phyloP scores from a whole-genome alignment of 2,329 filamentous ascomycete genomes.

The Malbranchea zuffiana region DNA sequence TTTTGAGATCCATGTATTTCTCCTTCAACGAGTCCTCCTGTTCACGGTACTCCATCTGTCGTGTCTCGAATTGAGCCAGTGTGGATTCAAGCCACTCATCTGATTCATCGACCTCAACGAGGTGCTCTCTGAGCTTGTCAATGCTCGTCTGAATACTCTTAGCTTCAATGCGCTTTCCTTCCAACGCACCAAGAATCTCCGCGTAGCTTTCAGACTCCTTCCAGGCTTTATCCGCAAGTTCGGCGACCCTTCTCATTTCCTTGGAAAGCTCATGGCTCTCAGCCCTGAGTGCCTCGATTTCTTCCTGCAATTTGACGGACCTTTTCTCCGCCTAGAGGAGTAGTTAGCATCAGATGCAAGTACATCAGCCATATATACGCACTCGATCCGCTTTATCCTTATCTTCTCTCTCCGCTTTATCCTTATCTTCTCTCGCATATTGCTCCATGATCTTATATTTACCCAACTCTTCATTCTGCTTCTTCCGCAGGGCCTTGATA shows the following conservation, averaged over 20 bases:
- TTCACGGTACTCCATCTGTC: conserved; percentile 53
- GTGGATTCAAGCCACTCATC: conserved; percentile 64
- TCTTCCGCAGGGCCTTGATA: conserved; percentile 76
- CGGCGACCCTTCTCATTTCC: conserved; percentile 34
- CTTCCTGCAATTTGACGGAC: conserved; percentile 51
- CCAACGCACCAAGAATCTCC: conserved; percentile 62
- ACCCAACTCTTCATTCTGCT: conserved; percentile 62
- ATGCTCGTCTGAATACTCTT: conserved; percentile 60
- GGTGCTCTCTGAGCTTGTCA: conserved; percentile 56
- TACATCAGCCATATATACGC: no score
- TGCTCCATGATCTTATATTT: conserved; percentile 64
- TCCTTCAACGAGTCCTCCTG: conserved; percentile 53
- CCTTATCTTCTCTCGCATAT: conserved; percentile 72
- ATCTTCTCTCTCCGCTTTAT: conserved; percentile 58
- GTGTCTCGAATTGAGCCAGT: conserved; percentile 66
- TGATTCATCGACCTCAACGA: conserved; percentile 67
- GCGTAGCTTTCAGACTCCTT: conserved; percentile 63
- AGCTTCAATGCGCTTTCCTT: conserved; percentile 65
- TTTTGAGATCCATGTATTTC: conserved; percentile 54
- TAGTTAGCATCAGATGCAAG: conserved; percentile 3
- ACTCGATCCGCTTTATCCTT: no score
- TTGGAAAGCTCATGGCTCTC: conserved; percentile 51
- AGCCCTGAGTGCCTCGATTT: conserved; percentile 47
- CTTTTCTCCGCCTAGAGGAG: conserved; percentile 46
- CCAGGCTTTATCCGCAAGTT: conserved; percentile 54